These are phyloP conservation scores for Mucor circinelloides DNA, from an alignment of 371 early-diverging fungal species.

Conservation along the genomic window DNA sequence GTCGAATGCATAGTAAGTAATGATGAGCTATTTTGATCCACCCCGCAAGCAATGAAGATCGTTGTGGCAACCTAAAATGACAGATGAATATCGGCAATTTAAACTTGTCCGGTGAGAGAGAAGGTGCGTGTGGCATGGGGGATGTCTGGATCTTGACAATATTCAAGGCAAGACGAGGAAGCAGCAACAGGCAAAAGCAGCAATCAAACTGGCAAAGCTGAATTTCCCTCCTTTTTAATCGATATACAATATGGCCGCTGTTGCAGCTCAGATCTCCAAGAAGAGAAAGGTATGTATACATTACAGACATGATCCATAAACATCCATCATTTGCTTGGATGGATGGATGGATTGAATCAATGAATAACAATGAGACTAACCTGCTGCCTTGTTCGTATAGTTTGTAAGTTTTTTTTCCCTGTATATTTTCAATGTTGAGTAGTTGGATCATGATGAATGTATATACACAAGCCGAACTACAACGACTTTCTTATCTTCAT, in stretches of 20 bases:
- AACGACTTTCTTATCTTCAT: neutral
- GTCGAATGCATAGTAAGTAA: neutral
- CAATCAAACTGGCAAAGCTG: conserved; percentile 8
- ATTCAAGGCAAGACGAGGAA: neutral
- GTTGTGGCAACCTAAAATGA: neutral
- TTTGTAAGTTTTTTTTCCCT: conserved; percentile 47
- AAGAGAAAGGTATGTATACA: conserved; percentile 69
- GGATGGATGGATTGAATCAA: conserved; percentile 32
- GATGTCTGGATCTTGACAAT: neutral
- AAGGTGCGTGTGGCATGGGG: neutral
- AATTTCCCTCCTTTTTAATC: conserved; percentile 34
- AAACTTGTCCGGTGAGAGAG: neutral
- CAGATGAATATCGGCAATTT: neutral
- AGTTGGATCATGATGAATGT: neutral
- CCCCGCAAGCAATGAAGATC: neutral
- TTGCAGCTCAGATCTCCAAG: conserved; percentile 69
- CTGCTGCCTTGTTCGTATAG: conserved; percentile 18
- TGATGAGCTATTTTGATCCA: neutral
- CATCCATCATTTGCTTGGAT: neutral
- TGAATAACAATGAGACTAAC: neutral
- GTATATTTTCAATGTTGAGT: neutral
- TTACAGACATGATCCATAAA: neutral
- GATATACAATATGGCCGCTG: conserved; percentile 41
- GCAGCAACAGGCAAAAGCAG: conserved; percentile 7
- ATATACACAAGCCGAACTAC: neutral